A percentile compares a stretch with the other conserved stretches of the same genome.
phyloP scores from a whole-genome alignment of 208 protist genomes.

The Ichthyophonus hoferi region DNA sequence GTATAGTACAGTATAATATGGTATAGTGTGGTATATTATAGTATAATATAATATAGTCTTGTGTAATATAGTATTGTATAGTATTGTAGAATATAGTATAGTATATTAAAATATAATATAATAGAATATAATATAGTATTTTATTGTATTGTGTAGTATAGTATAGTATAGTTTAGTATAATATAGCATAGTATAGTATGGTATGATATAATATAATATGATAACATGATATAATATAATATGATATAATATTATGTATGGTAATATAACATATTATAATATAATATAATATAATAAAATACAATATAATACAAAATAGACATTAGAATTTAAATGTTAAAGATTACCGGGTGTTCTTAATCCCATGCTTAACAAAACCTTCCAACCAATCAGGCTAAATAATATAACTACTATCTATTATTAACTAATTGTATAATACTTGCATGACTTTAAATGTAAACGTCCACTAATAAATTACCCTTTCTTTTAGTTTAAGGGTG shows the following conservation, averaged over 20 bases:
- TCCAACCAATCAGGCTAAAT: neutral
- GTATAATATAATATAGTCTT: neutral
- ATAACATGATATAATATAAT: too few species aligned
- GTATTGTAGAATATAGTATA: neutral
- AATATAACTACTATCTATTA: neutral
- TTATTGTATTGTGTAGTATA: neutral
- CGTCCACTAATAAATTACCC: neutral
- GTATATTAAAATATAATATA: neutral
- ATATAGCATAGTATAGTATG: neutral
- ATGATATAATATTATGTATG: too few species aligned
- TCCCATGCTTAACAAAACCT: too few species aligned
- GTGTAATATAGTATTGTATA: neutral
- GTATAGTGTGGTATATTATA: neutral
- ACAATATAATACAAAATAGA: neutral
- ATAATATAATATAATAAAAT: neutral
- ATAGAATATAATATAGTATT: too few species aligned
- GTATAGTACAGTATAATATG: neutral
- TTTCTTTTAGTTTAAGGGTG: neutral
- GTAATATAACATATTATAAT: neutral
- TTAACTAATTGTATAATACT: neutral
- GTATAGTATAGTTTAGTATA: neutral
- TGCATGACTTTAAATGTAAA: neutral
- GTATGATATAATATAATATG: neutral
- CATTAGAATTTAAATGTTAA: neutral
- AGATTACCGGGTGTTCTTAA: neutral